phyloP scores from a whole-genome alignment of 371 early-diverging fungal genomes.

The Mortierella sp. region DNA sequence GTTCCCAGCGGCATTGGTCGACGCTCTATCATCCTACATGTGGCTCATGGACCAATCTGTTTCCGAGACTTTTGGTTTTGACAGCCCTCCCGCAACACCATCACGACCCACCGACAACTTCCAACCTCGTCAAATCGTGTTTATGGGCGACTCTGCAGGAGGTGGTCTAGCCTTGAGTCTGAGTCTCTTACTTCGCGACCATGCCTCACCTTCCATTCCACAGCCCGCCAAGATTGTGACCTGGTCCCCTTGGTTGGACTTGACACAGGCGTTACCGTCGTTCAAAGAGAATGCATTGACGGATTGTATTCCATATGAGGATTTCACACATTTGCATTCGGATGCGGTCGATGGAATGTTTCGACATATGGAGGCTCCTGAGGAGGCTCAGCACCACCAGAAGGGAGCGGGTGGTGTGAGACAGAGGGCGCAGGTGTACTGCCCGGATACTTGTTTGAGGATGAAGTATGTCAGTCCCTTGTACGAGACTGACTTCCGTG shows the following conservation, averaged over 20 bases:
- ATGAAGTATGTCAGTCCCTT: conserved; percentile 53
- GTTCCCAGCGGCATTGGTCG: conserved; percentile 47
- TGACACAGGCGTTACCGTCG: conserved; percentile 43
- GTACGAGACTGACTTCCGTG: conserved; percentile 37
- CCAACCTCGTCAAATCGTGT: conserved; percentile 59
- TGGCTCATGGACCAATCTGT: conserved; percentile 48
- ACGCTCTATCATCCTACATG: conserved; percentile 43
- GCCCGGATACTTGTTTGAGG: conserved; percentile 42
- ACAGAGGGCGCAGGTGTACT: conserved; percentile 48
- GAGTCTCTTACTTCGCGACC: conserved; percentile 52
- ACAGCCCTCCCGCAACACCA: neutral
- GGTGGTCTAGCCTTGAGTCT: conserved; percentile 65
- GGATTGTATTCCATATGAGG: conserved; percentile 46
- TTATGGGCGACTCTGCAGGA: conserved; percentile 79
- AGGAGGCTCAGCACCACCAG: neutral
- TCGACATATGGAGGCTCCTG: conserved; percentile 6
- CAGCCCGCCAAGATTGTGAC: conserved; percentile 44
- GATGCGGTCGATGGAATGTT: conserved; percentile 42
- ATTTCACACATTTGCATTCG: conserved; percentile 36
- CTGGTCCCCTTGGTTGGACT: conserved; percentile 53
- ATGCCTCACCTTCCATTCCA: conserved; percentile 38
- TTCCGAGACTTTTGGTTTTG: conserved; percentile 29
- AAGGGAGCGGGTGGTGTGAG: neutral
- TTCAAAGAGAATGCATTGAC: conserved; percentile 43
- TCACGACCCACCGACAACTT: conserved; percentile 10